Conservation (phyloP, 1,284 basidiomycete genomes). For the Chondrostereum purpureum region DNA sequence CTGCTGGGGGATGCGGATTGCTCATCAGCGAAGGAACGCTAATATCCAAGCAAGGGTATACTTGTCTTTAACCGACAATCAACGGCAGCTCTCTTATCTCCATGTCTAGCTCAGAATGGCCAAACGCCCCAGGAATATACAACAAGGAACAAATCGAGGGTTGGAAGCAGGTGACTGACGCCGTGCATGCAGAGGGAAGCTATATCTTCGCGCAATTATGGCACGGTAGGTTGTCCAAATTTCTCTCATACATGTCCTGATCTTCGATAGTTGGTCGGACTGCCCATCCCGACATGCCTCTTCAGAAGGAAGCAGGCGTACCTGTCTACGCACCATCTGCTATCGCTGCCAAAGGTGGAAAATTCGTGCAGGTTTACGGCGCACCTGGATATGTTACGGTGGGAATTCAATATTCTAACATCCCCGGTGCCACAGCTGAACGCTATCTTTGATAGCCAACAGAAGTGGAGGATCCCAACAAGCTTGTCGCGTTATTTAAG, state of each 20-base stretch:
- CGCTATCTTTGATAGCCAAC: conserved; percentile 31
- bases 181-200: conserved; percentile 16
- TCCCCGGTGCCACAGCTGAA: neutral
- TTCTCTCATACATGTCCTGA: neutral
- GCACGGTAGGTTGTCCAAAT: conserved; percentile 9
- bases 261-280: conserved; percentile 25
- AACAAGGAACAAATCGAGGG: conserved; percentile 14
- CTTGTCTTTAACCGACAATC: neutral
- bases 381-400: conserved; percentile 19
- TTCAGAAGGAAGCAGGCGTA: conserved; percentile 22
- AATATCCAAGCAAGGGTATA: conserved; percentile 9
- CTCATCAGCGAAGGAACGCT: conserved; percentile 10
- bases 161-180: conserved; percentile 18
- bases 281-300: conserved; percentile 25
- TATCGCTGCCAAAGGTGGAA: conserved; percentile 17
- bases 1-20: conserved; percentile 11
- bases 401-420: conserved; percentile 8
- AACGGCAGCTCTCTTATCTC: neutral
- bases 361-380: conserved; percentile 10
- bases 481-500: conserved; percentile 37
- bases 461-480: conserved; percentile 31
- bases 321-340: conserved; percentile 15
- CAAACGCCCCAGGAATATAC: conserved; percentile 17
- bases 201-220: conserved; percentile 13
- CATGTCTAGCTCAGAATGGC: conserved; percentile 14